Base-by-base conservation (phyloP, 1,139 yeast genomes). In the Barnettozyma hawaiiensis region DNA sequence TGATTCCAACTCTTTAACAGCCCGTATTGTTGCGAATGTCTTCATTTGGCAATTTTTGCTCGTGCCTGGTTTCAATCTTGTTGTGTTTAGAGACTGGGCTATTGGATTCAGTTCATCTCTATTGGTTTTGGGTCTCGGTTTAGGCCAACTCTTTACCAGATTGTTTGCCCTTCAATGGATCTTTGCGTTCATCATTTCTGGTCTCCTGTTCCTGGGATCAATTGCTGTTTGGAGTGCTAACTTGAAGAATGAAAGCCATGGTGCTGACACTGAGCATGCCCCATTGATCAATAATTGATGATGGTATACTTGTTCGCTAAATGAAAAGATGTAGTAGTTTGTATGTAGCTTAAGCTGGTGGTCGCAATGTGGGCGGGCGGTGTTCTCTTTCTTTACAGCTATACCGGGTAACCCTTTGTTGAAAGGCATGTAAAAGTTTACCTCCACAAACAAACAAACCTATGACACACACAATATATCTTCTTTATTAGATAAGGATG, bases 161-260 rank as follows among this genome's bases (percentile, higher is more conserved):
- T 67, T 76, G 24, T 72, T 85, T 66, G 92, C 92, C 3, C 70
- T 85, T 48, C 95, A 85, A 65, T 85, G 95, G 95, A 76, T 82
- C 51, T 85, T 85, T 66, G 94, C 89, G 9, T 78, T 82, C 52
- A 63, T 74, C 44, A 83, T 84, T 51, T 66, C 84, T 12, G 80
- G 76, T 11, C 42, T 68, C 16, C 71, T 81, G 59, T 69, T 77
- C 46, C 54, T 78, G 22, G 59, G 71, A 43, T 68, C 81, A 18
- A 47, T 75, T 33, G 59, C 73, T 22, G 70, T 71, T 16, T 69
- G 79, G 45, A 52, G 65, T 40, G 65, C 64, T 11, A 55, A 59
- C 32, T 35, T 52, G 14, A 51, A 51, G 12, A 39, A 40, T 3
- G 42, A 37, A 5, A 29, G 35, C 3, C 23, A 33, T n/a, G 28